These are phyloP conservation scores for Closterium sp. DNA, from an alignment of 139 green algal genomes.

Conservation along the genomic window DNA sequence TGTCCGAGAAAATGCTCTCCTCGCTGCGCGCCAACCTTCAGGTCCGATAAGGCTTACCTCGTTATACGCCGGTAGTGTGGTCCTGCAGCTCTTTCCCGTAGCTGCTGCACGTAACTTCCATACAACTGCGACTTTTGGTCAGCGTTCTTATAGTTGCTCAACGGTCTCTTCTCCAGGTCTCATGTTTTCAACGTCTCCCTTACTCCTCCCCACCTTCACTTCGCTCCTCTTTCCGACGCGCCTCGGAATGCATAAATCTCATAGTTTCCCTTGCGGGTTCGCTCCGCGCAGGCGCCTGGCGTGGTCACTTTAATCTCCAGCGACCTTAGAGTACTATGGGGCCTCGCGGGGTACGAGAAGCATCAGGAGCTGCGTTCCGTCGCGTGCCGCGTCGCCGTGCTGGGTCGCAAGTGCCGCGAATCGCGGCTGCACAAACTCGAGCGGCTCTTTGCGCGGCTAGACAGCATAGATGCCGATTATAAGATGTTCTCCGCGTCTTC, in stretches of 20 bases:
- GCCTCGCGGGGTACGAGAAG: constrained; percentile 1
- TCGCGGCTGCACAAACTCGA: background rate
- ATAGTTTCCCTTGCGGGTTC: background rate
- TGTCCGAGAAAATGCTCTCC: constrained; percentile 1
- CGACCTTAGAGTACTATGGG: constrained; percentile 2
- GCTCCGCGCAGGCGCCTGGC: background rate
- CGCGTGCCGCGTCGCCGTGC: background rate
- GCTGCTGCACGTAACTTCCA: too few species aligned
- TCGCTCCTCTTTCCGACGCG: too few species aligned
- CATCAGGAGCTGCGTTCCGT: background rate
- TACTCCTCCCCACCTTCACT: too few species aligned
- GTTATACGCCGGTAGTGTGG: background rate
- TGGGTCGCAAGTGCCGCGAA: background rate
- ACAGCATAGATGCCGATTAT: background rate
- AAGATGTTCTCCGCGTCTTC: background rate
- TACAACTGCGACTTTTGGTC: too few species aligned
- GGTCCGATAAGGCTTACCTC: background rate
- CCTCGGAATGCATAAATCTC: background rate
- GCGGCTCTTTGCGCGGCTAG: background rate
- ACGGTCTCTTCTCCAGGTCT: too few species aligned
- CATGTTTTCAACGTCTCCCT: too few species aligned
- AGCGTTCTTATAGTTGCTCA: too few species aligned
- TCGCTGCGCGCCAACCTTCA: constrained; percentile 10
- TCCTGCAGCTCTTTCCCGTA: background rate
- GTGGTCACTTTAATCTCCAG: constrained; percentile 2